Conservation (phyloP, 257 asterid genomes). For the Handroanthus guayacan region DNA sequence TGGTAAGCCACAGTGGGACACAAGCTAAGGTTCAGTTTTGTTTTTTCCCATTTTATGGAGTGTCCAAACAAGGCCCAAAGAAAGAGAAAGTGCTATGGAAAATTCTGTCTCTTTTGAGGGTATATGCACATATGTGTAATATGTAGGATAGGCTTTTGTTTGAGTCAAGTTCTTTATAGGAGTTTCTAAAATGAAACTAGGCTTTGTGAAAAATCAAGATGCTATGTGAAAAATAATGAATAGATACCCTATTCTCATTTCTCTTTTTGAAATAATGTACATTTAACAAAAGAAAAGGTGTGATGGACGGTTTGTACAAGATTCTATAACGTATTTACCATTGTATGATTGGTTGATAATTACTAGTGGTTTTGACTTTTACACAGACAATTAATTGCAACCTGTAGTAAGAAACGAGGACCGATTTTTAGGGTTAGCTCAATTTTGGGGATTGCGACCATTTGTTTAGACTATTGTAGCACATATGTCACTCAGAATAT, state of each 20-base stretch:
- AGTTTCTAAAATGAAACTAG: constrained; percentile 22
- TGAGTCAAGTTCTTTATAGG: not conserved
- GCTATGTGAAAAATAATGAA: not conserved
- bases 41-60: constrained; percentile 45
- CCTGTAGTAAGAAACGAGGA: too few species aligned
- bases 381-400: too few species aligned
- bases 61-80: constrained; percentile 37
- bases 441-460: too few species aligned
- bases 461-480: too few species aligned
- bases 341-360: too few species aligned
- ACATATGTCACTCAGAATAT: too few species aligned
- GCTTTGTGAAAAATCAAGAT: not conserved
- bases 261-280: not conserved
- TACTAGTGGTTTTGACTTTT: too few species aligned
- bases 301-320: not conserved
- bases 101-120: constrained; percentile 30
- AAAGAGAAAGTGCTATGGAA: constrained; percentile 15
- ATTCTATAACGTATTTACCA: too few species aligned
- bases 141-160: not conserved
- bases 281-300: too few species aligned
- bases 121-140: not conserved
- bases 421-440: too few species aligned
- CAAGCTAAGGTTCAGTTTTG: constrained; percentile 51
- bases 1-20: constrained; percentile 61
- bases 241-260: not conserved